These are phyloP conservation scores for Cryptosporidium muris DNA, from an alignment of 169 alveolate species.

Conservation along the genomic window DNA sequence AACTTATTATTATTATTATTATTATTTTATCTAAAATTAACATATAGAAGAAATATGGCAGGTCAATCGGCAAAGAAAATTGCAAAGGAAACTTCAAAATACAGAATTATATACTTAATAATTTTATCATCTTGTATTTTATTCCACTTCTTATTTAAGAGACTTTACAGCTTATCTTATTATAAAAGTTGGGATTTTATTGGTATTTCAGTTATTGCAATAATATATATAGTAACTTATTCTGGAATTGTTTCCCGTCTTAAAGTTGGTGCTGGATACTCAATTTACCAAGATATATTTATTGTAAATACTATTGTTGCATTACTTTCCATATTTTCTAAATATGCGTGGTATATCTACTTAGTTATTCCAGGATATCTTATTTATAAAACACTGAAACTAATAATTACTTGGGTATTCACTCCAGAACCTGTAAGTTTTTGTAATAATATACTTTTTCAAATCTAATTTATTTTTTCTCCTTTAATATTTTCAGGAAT, in stretches of 20 bases:
- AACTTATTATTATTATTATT: neutral
- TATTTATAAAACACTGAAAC: constrained; percentile 15
- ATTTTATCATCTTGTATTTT: constrained; percentile 5
- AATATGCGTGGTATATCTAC: constrained; percentile 60
- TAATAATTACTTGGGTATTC: constrained; percentile 66
- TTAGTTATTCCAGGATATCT: constrained; percentile 47
- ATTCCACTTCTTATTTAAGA: constrained; percentile 21
- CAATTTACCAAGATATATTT: constrained; percentile 66
- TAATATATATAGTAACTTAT: constrained; percentile 30
- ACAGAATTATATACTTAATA: constrained; percentile 33
- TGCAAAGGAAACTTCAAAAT: constrained; percentile 61
- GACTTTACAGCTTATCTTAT: constrained; percentile 14
- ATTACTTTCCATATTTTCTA: constrained; percentile 22
- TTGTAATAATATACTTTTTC: neutral
- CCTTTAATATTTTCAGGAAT: constrained; percentile 4
- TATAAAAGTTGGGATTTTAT: constrained; percentile 1
- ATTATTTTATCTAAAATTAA: neutral
- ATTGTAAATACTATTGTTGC: constrained; percentile 52
- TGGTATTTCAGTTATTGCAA: constrained; percentile 17
- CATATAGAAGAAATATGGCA: constrained; percentile 12
- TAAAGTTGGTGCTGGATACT: constrained; percentile 48
- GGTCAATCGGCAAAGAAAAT: constrained; percentile 68
- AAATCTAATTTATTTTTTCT: too few species aligned
- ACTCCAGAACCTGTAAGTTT: constrained; percentile 72
- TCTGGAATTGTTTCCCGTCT: constrained; percentile 55